Evolutionary conservation across 2,329 filamentous ascomycete species (phyloP), one percentile per base, ranked within the genome.

Genomic region (Coccinonectria pachysandricola): DNA sequence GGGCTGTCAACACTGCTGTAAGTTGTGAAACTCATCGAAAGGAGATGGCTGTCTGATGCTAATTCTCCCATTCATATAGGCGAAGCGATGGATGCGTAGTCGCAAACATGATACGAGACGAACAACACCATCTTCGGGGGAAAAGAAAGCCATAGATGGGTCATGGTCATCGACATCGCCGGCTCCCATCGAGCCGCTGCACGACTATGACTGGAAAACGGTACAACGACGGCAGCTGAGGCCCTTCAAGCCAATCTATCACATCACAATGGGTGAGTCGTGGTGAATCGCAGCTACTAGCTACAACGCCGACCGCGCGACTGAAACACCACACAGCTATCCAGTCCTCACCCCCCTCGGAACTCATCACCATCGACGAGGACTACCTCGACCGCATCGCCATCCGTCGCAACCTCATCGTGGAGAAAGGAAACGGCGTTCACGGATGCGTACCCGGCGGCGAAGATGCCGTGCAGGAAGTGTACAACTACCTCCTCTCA

Each of bases 221-320:
- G 50, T 48, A 2, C 44, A 52, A 7, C 62, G 64, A 0, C 34
- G 42, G 3, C 50, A 55, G 19, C 52, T 63, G 18, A 52, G 65
- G 3, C 65, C 64, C 0, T 70, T 67, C 43, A 69, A 68, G 43
- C 57, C 63, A 1, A 56, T 56, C 3, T 71, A 68, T 37, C 52
- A 70, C 37, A 68, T 71, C 32, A 68, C 63, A 0, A 71, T 72
- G 65, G 66, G 66, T 64, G 39, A 16, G 43, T 37, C 8, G 16
- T 4, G 3, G 12, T 8, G 18, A 15, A 12, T 4, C n/a, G n/a
- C n/a, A n/a, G n/a, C n/a, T n/a, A n/a, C n/a, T n/a, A n/a, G n/a
- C n/a, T n/a, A n/a, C n/a, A n/a, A n/a, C n/a, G n/a, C n/a, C n/a
- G n/a, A n/a, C n/a, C n/a, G n/a, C n/a, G n/a, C n/a, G n/a, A n/a